A percentile compares a stretch with the other conserved stretches of the same genome.
Conservation (phyloP, 495 filamentous ascomycete genomes). For the Podospora fimiseda region DNA sequence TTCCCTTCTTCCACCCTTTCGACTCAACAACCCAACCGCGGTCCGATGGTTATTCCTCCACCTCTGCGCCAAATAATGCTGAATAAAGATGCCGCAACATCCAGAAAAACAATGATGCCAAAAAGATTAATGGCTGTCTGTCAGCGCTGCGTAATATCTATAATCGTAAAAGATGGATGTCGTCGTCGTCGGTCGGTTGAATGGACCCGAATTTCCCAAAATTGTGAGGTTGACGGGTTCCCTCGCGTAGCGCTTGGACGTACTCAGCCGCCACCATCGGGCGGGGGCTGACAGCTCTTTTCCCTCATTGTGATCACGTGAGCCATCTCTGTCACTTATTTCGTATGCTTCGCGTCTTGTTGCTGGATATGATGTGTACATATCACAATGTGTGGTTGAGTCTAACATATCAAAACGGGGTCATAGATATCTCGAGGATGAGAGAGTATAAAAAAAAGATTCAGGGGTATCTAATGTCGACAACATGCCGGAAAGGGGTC, state of each 20-base stretch:
- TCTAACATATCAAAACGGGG: too few species aligned
- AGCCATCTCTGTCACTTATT: background rate
- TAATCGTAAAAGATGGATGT: background rate
- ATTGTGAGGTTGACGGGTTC: slow-evolving; percentile 8
- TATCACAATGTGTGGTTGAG: background rate
- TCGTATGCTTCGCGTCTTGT: background rate
- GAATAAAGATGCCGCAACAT: slow-evolving; percentile 13
- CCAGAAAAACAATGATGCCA: slow-evolving; percentile 4
- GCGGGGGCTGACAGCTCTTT: slow-evolving; percentile 5
- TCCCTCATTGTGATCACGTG: slow-evolving; percentile 10
- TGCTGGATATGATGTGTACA: background rate
- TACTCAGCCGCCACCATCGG: slow-evolving; percentile 10
- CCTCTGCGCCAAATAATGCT: slow-evolving; percentile 9
- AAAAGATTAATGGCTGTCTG: background rate
- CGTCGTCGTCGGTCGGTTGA: slow-evolving; percentile 4
- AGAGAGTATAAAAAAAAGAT: background rate
- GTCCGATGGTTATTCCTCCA: slow-evolving; percentile 19
- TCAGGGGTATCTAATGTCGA: too few species aligned
- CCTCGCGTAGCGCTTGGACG: background rate
- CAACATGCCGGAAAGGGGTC: too few species aligned
- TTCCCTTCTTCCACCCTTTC: background rate
- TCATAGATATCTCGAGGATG: too few species aligned
- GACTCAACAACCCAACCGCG: background rate
- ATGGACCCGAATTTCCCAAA: background rate
- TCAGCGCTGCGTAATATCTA: slow-evolving; percentile 1